Evolutionary conservation across 75 land plant species (phyloP).

Genomic region (Cupressus sempervirens): DNA sequence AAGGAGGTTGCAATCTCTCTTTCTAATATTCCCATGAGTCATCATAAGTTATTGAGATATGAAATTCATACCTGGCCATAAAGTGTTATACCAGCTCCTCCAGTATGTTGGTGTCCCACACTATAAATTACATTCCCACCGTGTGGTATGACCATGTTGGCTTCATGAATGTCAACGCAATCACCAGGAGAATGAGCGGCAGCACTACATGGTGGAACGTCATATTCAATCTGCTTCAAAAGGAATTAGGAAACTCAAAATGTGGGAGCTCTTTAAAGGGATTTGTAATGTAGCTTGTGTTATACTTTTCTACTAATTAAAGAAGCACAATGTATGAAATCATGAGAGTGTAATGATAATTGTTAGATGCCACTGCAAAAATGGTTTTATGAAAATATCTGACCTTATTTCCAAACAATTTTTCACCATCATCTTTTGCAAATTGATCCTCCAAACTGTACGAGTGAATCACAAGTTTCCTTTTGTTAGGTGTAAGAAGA

Average conservation of each 20-base stretch:
- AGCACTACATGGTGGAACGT: constrained; percentile 35
- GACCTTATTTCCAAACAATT: neutral
- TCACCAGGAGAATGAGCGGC: constrained; percentile 15
- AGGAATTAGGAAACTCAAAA: neutral
- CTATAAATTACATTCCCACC: constrained; percentile 80
- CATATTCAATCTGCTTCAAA: constrained; percentile 57
- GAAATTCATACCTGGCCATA: constrained; percentile 56
- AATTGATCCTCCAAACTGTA: constrained; percentile 4
- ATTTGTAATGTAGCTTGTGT: neutral
- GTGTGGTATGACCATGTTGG: constrained; percentile 32
- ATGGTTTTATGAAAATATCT: neutral
- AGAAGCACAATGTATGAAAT: neutral
- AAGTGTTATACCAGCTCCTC: constrained; percentile 55
- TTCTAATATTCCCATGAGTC: neutral
- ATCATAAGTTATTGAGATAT: constrained; percentile 4
- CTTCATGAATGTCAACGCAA: constrained; percentile 41
- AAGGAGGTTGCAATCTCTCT: neutral
- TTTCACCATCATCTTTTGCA: neutral
- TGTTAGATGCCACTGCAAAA: neutral
- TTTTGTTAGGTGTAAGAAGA: neutral
- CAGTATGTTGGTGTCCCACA: constrained; percentile 80
- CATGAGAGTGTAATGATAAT: neutral
- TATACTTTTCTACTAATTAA: neutral
- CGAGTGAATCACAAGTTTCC: neutral
- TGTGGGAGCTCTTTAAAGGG: neutral